Evolutionary conservation across 345 rosid genomes (phyloP), one percentile per base, ranked within the genome.

Genomic region (Corchorus olitorius): DNA sequence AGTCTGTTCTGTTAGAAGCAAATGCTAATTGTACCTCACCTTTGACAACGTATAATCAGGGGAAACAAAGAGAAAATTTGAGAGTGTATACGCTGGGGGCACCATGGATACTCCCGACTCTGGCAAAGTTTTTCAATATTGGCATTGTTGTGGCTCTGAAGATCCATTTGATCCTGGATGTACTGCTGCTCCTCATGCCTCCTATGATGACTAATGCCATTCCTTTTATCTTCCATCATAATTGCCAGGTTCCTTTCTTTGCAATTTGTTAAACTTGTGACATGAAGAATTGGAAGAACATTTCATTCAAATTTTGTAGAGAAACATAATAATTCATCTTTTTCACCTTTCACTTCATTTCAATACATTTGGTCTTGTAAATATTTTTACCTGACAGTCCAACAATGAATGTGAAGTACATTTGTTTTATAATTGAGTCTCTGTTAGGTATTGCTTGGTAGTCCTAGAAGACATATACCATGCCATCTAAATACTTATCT

Each of bases 141-240:
- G 99, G 99, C 99, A 93, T 83, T 95, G 99, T 81, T 93, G 97
- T 88, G 96, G 96, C 3, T 89, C 94, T 43, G 97, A 93, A 82
- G 96, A 95, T 75, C 97, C 97, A 27, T 89, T 92, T 77, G 90
- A 95, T 80, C 91, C 87, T 55, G 96, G 99, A 45, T 95, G 98
- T 77, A 91, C 97, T 56, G 93, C 97, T 60, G 86, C 90, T 78
- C 89, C 96, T 70, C 97, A 91, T 77, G 65, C 85, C 74, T 89
- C 98, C 2, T 93, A 95, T 55, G 99, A 95, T 76, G 97, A 93
- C 75, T 91, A 83, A 87, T 78, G 14, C n/a, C 0, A 15, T 60
- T 60, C 11, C 27, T 27, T 6, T n/a, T 8, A 6, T 50, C 59
- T 69, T 34, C 59, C 15, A 33, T 50, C 16, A 33, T 22, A 13